Conservation (phyloP, 202 grass and related monocot genomes). For the Musa balbisiana region DNA sequence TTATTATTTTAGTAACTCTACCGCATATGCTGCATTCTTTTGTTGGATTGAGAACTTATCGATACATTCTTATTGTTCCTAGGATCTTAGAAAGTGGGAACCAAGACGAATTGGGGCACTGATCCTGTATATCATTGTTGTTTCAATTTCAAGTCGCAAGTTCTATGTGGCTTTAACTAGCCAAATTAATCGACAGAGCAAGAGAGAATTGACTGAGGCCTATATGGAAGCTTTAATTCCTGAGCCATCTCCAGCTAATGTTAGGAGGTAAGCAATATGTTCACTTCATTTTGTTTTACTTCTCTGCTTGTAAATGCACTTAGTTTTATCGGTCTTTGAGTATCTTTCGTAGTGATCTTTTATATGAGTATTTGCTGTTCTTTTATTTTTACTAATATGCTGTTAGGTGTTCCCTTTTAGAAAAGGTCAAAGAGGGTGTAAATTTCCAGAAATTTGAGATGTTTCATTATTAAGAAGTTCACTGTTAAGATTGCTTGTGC, state of each 20-base stretch:
- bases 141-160: slow-evolving; percentile 14
- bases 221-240: slow-evolving; percentile 39
- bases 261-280: slow-evolving; percentile 21
- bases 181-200: slow-evolving; percentile 4
- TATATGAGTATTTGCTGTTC: background rate
- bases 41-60: background rate
- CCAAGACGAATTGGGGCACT: slow-evolving; percentile 18
- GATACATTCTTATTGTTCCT: background rate
- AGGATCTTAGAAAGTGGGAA: slow-evolving; percentile 23
- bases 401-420: background rate
- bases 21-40: background rate
- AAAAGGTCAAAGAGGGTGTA: background rate
- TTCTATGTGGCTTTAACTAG: slow-evolving; percentile 10
- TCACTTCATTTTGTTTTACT: background rate
- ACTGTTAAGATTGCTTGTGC: background rate
- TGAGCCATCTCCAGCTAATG: slow-evolving; percentile 30
- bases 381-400: background rate
- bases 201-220: slow-evolving; percentile 30
- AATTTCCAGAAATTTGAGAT: background rate
- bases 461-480: background rate
- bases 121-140: slow-evolving; percentile 11
- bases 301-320: background rate
- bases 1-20: background rate
- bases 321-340: background rate
- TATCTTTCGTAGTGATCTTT: background rate